These are phyloP conservation scores for Phytopythium litorale DNA, from an alignment of 352 stramenopile species.

Conservation along the genomic window DNA sequence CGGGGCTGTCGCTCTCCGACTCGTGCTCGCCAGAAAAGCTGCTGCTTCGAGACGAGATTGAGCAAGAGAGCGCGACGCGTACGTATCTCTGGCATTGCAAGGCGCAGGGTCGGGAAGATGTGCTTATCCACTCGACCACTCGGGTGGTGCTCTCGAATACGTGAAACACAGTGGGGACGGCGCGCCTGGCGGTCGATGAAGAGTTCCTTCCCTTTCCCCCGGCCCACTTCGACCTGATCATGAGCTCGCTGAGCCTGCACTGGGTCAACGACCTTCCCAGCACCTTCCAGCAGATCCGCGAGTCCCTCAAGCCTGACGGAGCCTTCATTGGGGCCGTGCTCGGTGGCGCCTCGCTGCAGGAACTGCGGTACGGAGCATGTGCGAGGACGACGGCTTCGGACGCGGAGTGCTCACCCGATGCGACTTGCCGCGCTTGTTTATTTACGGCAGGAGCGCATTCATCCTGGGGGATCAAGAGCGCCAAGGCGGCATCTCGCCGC, in stretches of 20 bases:
- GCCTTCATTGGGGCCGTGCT: conserved; percentile 96
- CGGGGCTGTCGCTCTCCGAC: too few relatives aligned
- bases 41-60: conserved; percentile 55
- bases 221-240: conserved; percentile 96
- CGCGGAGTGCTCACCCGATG: background rate
- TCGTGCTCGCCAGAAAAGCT: conserved; percentile 42
- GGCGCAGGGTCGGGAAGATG: background rate
- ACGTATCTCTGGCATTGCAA: background rate
- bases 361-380: conserved; percentile 79
- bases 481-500: conserved; percentile 92
- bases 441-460: conserved; percentile 74
- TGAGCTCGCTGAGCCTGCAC: conserved; percentile 93
- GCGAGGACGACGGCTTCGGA: background rate
- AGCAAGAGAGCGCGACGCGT: conserved; percentile 21
- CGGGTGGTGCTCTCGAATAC: background rate
- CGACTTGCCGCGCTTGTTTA: background rate
- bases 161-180: conserved; percentile 46
- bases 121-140: background rate
- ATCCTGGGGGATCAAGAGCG: conserved; percentile 95
- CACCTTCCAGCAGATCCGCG: conserved; percentile 74
- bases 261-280: conserved; percentile 97
- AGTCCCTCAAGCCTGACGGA: conserved; percentile 95
- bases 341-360: conserved; percentile 93
- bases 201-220: conserved; percentile 93
- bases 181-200: conserved; percentile 86